Evolutionary conservation across 176 grass and related monocot genomes (phyloP).

Genomic region (Guadua angustifolia): DNA sequence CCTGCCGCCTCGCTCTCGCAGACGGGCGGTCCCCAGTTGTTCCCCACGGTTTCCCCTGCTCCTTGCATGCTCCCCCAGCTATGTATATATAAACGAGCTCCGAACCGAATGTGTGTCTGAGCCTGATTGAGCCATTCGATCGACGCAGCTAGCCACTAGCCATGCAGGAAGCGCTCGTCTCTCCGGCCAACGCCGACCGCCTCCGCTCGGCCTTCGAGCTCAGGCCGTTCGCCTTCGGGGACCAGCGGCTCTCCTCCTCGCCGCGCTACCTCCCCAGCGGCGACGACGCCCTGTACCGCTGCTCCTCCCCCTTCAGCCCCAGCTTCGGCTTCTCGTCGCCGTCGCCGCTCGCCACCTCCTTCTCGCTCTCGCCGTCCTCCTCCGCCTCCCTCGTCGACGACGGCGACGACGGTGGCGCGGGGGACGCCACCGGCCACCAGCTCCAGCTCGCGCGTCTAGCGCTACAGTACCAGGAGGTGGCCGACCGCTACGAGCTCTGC

Average conservation of each 20-base stretch:
- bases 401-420: conserved; percentile 9
- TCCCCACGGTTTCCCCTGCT: conserved; percentile 48
- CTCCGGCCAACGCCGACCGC: conserved; percentile 58
- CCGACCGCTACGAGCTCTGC: conserved; percentile 85
- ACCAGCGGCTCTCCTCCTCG: conserved; percentile 58
- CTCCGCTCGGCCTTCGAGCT: conserved; percentile 64
- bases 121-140: neutral
- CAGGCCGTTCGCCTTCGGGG: conserved; percentile 54
- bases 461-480: conserved; percentile 86
- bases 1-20: conserved; percentile 8
- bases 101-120: neutral
- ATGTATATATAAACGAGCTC: conserved; percentile 46
- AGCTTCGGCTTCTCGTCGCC: conserved; percentile 56
- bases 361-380: conserved; percentile 75
- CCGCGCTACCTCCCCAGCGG: conserved; percentile 48
- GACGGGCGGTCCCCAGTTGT: conserved; percentile 11
- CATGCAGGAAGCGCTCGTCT: conserved; percentile 73
- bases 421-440: conserved; percentile 54
- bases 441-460: conserved; percentile 78
- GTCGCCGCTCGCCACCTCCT: conserved; percentile 56
- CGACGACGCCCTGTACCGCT: conserved; percentile 71
- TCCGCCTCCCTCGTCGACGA: conserved; percentile 62
- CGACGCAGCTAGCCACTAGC: conserved; percentile 20
- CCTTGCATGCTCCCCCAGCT: conserved; percentile 48
- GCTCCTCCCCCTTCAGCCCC: conserved; percentile 58